Base-by-base conservation (phyloP, 805 yeast species). In the Starmera pachycereana region DNA sequence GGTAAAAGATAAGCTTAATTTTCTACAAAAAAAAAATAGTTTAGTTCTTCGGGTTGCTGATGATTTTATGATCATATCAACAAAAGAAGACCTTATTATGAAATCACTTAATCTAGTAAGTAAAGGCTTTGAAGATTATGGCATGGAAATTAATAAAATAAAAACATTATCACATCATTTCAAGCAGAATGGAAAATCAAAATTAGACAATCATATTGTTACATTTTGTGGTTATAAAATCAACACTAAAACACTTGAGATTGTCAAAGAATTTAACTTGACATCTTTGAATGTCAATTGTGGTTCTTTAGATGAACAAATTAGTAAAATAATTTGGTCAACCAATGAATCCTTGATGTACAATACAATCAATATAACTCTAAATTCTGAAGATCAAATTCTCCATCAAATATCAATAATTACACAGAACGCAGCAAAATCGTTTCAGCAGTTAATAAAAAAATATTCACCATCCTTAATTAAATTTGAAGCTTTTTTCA, bases 61-160 rank as follows among this genome's bases (percentile, higher is more conserved):
- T 59, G 97, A 89, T 55, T 89, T 89, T 51, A 54, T 89, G 25
- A 65, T 86, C n/a, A 58, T 89, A 0, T 71, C 92, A 0, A 63
- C 76, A 0, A 53, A 65, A 30, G 25, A 49, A 10, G 38, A 42
- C 0, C 50, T 54, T 10, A 66, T 77, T 0, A 33, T 41, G 2
- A 41, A 40, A 3, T 55, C 69, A 33, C 48, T 54, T 35, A 42
- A 42, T 2, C 18, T 56, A 8, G 61, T 70, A 32, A 38, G 48
- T 1, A 35, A 48, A 12, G 73, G 74, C 2, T 63, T 74, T 37
- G 50, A 57, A 0, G 66, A 65, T 5, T 52, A 46, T 44, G 59
- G 59, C 0, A 35, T 53, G 1, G 19, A 31, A 1, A 42, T 49
- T 27, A 33, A 62, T 65, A 14, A 74, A 66, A 29, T 53, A 54